phyloP scores from a whole-genome alignment of 192 early-diverging fungal species.

The Coemansia sp. region DNA sequence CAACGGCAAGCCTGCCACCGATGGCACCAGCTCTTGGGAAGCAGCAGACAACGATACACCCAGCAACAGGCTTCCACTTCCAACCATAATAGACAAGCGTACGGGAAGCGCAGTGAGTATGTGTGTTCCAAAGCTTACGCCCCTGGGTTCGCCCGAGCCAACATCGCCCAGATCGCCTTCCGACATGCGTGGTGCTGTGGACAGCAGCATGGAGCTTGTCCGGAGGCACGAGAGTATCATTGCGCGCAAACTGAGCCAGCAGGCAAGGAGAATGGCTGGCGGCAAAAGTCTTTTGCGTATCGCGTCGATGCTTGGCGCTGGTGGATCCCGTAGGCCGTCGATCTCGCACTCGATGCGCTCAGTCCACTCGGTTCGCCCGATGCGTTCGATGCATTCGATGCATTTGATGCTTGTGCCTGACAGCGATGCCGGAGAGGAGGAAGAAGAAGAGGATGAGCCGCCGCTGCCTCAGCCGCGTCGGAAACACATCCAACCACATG shows the following conservation, averaged over 20 bases:
- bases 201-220: background rate
- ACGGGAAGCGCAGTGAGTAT: background rate
- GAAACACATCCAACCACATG: too few relatives aligned
- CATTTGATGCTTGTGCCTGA: background rate
- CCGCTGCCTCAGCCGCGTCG: too few relatives aligned
- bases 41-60: too few relatives aligned
- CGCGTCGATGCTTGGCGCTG: background rate
- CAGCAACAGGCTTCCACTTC: background rate
- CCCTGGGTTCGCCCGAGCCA: conserved; percentile 17
- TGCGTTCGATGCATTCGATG: background rate
- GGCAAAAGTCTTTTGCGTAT: conserved; percentile 6
- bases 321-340: background rate
- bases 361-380: too few relatives aligned
- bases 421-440: background rate
- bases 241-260: conserved; percentile 1
- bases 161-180: conserved; percentile 1
- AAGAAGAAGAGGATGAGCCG: background rate
- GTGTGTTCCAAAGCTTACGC: conserved; percentile 7
- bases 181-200: background rate
- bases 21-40: background rate
- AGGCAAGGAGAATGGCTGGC: background rate
- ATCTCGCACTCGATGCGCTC: background rate
- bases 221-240: background rate
- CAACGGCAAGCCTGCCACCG: background rate
- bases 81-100: background rate